Base-by-base conservation (phyloP, 495 filamentous ascomycete species). In the Neurospora sp. region DNA sequence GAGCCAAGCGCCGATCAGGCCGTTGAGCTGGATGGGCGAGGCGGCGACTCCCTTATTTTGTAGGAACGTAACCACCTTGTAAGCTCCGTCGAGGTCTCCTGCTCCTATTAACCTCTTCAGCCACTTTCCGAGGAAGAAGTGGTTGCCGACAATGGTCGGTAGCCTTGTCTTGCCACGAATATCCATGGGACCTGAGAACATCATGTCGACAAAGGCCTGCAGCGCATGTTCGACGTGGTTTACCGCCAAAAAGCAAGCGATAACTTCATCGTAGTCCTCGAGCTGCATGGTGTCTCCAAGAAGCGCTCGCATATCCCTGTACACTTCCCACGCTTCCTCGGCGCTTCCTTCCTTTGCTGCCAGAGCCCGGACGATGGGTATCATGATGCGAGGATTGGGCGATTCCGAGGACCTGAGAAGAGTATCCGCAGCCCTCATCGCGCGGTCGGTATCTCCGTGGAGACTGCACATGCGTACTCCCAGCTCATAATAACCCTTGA, bases 41-140 rank as follows among this genome's bases (percentile, higher is more conserved):
- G 92, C 87, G 42, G 79, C 85, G 4, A 93, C 86, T 3, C 88
- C 89, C 76, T 86, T 88, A 39, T 88, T 85, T 78, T 89, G 89
- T 87, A 93, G 91, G 70, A 91, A 82, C 38, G 89, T 86, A 16
- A 92, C 83, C 16, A 94, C 91, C 46, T 88, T 83, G 42, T 87
- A 88, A 8, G 92, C 92, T 11, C 90, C 90, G 75, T 91, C 88
- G 20, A 91, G 82, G 72, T 93, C 88, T 7, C 89, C 90, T 77
- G 89, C 88, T 38, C 90, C 91, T 73, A 94, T 90, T 2, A 94
- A 86, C 48, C 92, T 90, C 80, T 93, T 94, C 77, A 94, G 85
- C 92, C 92, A 94, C 76, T 89, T 93, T 14, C 90, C 92, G 75
- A 91, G 90, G 80, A 94, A 94, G 81, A 91, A 94, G 48, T 92